Evolutionary conservation across 495 filamentous ascomycete species (phyloP).

Genomic region (Lentithecium fluviatile): DNA sequence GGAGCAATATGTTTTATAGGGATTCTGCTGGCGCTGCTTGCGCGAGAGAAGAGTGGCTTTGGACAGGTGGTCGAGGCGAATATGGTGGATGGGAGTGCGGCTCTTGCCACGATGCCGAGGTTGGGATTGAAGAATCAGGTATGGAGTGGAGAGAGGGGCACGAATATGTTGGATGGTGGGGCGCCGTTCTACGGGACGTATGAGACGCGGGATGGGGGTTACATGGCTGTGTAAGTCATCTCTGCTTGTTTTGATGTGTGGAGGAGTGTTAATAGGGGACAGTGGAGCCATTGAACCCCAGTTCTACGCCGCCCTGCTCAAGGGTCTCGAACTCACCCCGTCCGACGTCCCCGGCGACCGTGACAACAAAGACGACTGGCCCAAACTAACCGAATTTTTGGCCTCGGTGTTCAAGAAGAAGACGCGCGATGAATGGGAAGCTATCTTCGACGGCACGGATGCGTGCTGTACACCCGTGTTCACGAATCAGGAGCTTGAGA

Average conservation of each 20-base stretch:
- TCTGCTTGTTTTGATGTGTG: neutral
- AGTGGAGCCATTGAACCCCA: constrained; percentile 79
- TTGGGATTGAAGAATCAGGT: constrained; percentile 57
- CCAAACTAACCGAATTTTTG: constrained; percentile 59
- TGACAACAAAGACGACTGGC: constrained; percentile 63
- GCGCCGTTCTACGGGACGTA: constrained; percentile 88
- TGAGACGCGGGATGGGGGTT: constrained; percentile 75
- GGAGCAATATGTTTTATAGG: constrained; percentile 72
- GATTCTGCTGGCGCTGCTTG: constrained; percentile 62
- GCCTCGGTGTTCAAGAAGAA: constrained; percentile 65
- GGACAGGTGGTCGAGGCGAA: constrained; percentile 92
- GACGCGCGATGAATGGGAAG: constrained; percentile 79
- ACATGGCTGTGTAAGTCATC: constrained; percentile 66
- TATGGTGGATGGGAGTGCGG: constrained; percentile 88
- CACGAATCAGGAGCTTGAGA: constrained; percentile 68
- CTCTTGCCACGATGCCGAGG: constrained; percentile 73
- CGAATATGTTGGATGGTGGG: constrained; percentile 79
- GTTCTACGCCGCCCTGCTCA: constrained; percentile 70
- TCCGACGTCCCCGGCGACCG: constrained; percentile 54
- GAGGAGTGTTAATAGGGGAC: neutral
- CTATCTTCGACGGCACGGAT: constrained; percentile 81
- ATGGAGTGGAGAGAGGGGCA: constrained; percentile 64
- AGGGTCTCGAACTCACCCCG: constrained; percentile 58
- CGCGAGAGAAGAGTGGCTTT: constrained; percentile 52
- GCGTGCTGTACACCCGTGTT: constrained; percentile 89